A percentile compares a stretch with the other conserved stretches of the same genome.
Conservation (phyloP, 2,329 filamentous ascomycete species). For the Sarocladium kiliense region DNA sequence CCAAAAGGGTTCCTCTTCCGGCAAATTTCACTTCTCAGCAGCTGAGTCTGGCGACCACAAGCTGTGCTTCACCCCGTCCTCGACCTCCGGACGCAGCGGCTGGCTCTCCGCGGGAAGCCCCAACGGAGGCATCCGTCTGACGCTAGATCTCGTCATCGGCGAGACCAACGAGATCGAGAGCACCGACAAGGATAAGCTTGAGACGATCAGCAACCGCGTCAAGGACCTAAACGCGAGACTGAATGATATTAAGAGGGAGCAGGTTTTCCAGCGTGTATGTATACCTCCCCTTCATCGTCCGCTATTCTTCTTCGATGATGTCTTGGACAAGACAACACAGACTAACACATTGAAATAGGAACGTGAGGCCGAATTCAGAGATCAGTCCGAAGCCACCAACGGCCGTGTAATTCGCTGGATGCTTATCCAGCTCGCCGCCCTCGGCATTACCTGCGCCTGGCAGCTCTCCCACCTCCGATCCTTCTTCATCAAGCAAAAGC, state of each 20-base stretch:
- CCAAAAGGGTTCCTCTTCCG: constrained; percentile 68
- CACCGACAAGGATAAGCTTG: constrained; percentile 87
- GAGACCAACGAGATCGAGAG: constrained; percentile 92
- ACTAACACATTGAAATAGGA: not conserved
- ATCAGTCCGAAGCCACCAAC: constrained; percentile 94
- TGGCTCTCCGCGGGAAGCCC: constrained; percentile 65
- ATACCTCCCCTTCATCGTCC: not conserved
- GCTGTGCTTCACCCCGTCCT: constrained; percentile 87
- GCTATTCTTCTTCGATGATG: too few relatives aligned
- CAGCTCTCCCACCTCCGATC: constrained; percentile 90
- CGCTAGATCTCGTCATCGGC: constrained; percentile 87
- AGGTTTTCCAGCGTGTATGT: constrained; percentile 88
- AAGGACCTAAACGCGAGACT: constrained; percentile 83
- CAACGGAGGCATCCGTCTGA: constrained; percentile 76
- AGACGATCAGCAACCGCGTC: constrained; percentile 82
- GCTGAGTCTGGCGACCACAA: constrained; percentile 93
- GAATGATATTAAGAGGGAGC: constrained; percentile 85
- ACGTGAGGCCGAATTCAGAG: constrained; percentile 71
- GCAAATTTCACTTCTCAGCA: constrained; percentile 93
- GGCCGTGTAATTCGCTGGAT: constrained; percentile 90
- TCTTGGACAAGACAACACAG: too few relatives aligned
- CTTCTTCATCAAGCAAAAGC: constrained; percentile 99
- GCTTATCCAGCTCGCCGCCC: constrained; percentile 77
- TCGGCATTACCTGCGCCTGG: constrained; percentile 90
- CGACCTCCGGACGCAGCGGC: constrained; percentile 60